phyloP scores from a whole-genome alignment of 306 rosid genomes.

The Prunus salicina region DNA sequence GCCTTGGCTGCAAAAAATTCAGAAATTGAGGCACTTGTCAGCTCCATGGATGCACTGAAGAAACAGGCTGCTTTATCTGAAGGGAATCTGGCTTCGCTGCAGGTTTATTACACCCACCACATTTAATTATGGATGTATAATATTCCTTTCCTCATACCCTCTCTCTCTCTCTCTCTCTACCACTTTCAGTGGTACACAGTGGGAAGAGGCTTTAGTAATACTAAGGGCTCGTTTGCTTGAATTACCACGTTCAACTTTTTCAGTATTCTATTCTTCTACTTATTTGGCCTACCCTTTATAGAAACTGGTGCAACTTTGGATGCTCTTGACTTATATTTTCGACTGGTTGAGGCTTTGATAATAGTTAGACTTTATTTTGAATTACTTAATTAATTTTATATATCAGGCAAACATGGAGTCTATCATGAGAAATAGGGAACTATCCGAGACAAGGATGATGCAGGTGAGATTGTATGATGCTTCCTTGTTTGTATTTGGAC shows the following conservation, averaged over 20 bases:
- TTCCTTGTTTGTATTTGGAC: slow-evolving; percentile 25
- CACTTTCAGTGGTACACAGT: neutral
- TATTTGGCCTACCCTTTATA: neutral
- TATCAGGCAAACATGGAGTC: slow-evolving; percentile 90
- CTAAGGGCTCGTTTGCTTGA: neutral
- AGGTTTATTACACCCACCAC: slow-evolving; percentile 49
- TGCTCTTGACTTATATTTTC: slow-evolving; percentile 15
- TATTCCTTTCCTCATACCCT: neutral
- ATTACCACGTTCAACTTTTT: neutral
- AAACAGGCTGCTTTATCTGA: slow-evolving; percentile 87
- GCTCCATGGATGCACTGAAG: slow-evolving; percentile 79
- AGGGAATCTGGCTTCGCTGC: slow-evolving; percentile 88
- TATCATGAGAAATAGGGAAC: slow-evolving; percentile 89
- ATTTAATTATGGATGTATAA: neutral
- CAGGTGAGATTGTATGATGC: slow-evolving; percentile 53
- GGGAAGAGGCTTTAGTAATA: neutral
- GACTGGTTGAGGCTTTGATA: slow-evolving; percentile 22
- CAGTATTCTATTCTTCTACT: neutral
- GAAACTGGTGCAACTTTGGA: neutral
- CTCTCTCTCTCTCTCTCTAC: slow-evolving; percentile 3
- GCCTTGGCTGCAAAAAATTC: slow-evolving; percentile 93
- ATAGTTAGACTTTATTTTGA: slow-evolving; percentile 12
- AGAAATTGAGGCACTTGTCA: slow-evolving; percentile 83
- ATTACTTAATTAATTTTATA: slow-evolving; percentile 13
- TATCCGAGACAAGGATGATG: slow-evolving; percentile 98